Percentiles rank a stretch among this genome's conserved stretches.
Conservation (phyloP, 352 stramenopile genomes). For the Phytopythium litorale region DNA sequence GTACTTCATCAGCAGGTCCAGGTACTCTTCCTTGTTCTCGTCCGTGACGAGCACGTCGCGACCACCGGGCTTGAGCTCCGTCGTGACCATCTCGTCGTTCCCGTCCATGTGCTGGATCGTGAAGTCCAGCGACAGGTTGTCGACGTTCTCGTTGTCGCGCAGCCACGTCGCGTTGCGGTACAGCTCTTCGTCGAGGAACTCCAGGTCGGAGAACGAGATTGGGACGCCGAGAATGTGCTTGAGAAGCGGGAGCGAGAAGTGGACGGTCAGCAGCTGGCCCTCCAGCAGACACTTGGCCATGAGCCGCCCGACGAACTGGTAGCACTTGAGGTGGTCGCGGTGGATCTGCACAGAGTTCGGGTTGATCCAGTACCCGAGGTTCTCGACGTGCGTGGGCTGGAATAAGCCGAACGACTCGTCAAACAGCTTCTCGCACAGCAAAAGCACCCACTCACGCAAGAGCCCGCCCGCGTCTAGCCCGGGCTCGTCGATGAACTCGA, state of each 20-base stretch:
- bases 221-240: constrained; percentile 79
- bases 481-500: constrained; percentile 83
- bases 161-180: constrained; percentile 67
- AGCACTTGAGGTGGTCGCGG: constrained; percentile 67
- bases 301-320: constrained; percentile 70
- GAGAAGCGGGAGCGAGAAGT: constrained; percentile 75
- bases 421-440: constrained; percentile 77
- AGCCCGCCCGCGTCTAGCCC: constrained; percentile 71
- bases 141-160: constrained; percentile 56
- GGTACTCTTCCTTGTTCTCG: constrained; percentile 95
- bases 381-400: constrained; percentile 62
- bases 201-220: constrained; percentile 77
- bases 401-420: constrained; percentile 78
- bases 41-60: constrained; percentile 91
- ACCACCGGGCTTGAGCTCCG: constrained; percentile 91
- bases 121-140: constrained; percentile 71
- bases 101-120: constrained; percentile 50
- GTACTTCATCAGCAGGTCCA: constrained; percentile 93
- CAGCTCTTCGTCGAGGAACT: constrained; percentile 78
- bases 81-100: constrained; percentile 48
- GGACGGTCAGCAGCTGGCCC: constrained; percentile 69
- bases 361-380: constrained; percentile 84
- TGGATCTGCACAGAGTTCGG: constrained; percentile 65
- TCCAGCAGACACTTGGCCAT: constrained; percentile 78
- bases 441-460: constrained; percentile 74